Conservation (phyloP, 1,139 yeast species). For the Taphrina sp. region DNA sequence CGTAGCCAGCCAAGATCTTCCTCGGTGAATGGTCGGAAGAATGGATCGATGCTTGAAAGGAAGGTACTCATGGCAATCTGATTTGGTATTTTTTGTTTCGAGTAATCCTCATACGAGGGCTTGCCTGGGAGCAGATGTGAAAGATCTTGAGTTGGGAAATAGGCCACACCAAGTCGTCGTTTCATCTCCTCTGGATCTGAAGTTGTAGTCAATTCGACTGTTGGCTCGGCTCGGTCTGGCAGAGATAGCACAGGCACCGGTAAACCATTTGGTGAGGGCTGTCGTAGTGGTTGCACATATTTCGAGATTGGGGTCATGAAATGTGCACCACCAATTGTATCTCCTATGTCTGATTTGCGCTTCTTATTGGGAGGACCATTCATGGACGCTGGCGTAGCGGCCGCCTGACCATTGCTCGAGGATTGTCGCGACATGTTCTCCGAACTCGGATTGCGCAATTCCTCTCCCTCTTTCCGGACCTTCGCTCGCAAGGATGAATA, state of each 20-base stretch:
- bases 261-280: conserved; percentile 5
- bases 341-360: conserved; percentile 7
- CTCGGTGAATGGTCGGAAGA: conserved; percentile 69
- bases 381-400: not conserved
- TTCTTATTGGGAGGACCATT: conserved; percentile 16
- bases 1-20: conserved; percentile 77
- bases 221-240: conserved; percentile 16
- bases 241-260: conserved; percentile 4
- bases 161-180: conserved; percentile 79
- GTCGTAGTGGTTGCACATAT: conserved; percentile 4
- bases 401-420: too few species aligned
- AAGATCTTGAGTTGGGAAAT: conserved; percentile 78
- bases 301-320: conserved; percentile 12
- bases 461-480: conserved; percentile 8
- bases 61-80: conserved; percentile 92
- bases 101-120: conserved; percentile 82
- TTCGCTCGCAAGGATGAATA: conserved; percentile 11
- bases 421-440: not conserved
- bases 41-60: conserved; percentile 80
- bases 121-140: conserved; percentile 78
- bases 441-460: not conserved
- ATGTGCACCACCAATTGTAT: too few species aligned
- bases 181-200: conserved; percentile 59
- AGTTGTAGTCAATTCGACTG: conserved; percentile 14
- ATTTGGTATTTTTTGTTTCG: conserved; percentile 74